Evolutionary conservation across 176 grass and related monocot genomes (phyloP), one percentile per base, ranked within the genome.

Genomic region (Areca catechu): DNA sequence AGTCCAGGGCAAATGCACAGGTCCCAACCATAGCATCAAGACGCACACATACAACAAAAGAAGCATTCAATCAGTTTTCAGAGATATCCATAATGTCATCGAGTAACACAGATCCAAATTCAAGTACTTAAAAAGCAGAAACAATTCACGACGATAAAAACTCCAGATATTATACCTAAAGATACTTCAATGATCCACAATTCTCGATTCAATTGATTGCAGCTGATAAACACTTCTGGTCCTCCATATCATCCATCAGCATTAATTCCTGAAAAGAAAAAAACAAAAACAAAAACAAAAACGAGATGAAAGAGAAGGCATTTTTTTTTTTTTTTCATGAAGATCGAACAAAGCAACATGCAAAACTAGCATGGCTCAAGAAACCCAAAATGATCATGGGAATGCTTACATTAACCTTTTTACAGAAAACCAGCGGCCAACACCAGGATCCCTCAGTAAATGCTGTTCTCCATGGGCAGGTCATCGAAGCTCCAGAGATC

Each of bases 401-500:
- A 24, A 48, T 24, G 4, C 58, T 54, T 62, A 48, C 25, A 21
- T 55, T 50, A 19, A 34, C 48, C 21, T 3, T 48, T 62, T 53
- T 54, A 72, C 70, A 62, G 19, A 53, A 27, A 24, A 52, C 24
- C 48, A 23, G 27, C 47, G 17, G 18, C 27, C 57, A 15, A 17
- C 48, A 51, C 58, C 3, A 29, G 30, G 14, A 49, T 3, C 48
- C 20, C 5, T 76, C 49, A 76, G 61, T 72, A 82, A 20, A 71
- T 51, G 25, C 60, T 62, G 28, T 52, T 73, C 27, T 72, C 67
- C 73, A 67, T 53, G 47, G 73, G 67, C 48, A 76, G 68, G 25
- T 82, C 79, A 67, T 57, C 79, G 34, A 82, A 82, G 67, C 73
- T 76, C 79, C 79, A 82, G 7, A 82, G 60, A 53, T 76, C 62